phyloP scores from a whole-genome alignment of 768 basidiomycete species.

The Suillus luteus region DNA sequence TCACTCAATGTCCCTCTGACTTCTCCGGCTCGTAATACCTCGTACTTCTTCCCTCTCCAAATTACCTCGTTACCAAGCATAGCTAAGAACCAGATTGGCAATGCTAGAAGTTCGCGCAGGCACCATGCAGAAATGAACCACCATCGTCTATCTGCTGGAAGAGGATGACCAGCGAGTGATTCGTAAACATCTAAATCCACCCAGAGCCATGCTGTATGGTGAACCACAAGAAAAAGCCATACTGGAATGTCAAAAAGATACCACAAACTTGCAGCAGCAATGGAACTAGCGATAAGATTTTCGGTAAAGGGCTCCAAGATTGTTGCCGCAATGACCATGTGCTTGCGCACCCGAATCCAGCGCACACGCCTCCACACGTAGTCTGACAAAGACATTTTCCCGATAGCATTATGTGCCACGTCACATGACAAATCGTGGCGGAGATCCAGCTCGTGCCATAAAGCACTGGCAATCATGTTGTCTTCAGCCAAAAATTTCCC shows the following conservation, averaged over 20 bases:
- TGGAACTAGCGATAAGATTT: slow-evolving; percentile 66
- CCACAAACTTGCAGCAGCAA: slow-evolving; percentile 58
- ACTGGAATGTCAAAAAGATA: slow-evolving; percentile 52
- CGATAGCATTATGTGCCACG: slow-evolving; percentile 85
- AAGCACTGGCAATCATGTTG: slow-evolving; percentile 90
- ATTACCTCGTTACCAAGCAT: slow-evolving; percentile 79
- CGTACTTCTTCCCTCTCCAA: slow-evolving; percentile 87
- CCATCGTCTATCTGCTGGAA: slow-evolving; percentile 49
- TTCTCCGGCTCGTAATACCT: slow-evolving; percentile 73
- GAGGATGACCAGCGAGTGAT: slow-evolving; percentile 68
- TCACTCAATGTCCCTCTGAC: slow-evolving; percentile 39
- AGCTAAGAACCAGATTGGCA: slow-evolving; percentile 87
- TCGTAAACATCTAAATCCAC: slow-evolving; percentile 84
- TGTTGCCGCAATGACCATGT: slow-evolving; percentile 88
- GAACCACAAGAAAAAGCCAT: slow-evolving; percentile 57
- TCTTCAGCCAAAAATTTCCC: slow-evolving; percentile 94
- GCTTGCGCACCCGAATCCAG: slow-evolving; percentile 96
- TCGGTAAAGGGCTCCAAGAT: slow-evolving; percentile 93
- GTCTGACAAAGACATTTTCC: slow-evolving; percentile 80
- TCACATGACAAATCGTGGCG: slow-evolving; percentile 91
- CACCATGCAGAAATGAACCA: slow-evolving; percentile 79
- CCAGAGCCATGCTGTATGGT: slow-evolving; percentile 69
- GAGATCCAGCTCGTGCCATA: slow-evolving; percentile 92
- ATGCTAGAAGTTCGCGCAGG: slow-evolving; percentile 74
- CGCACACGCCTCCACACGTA: slow-evolving; percentile 90